Evolutionary conservation across 257 asterid species (phyloP).

Genomic region (Voacanga thouarsii): DNA sequence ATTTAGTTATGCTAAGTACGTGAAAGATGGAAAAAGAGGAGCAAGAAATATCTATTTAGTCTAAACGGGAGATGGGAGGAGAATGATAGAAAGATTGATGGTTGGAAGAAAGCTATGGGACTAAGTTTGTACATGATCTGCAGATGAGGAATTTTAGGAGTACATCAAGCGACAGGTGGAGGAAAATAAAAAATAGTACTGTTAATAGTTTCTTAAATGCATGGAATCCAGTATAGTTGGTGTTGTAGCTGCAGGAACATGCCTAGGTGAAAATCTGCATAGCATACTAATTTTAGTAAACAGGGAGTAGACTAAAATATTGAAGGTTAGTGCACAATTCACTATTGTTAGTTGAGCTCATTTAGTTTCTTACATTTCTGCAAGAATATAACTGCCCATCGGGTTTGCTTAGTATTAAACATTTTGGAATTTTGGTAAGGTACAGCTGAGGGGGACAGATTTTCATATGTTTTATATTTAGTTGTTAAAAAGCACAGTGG

Average conservation of each 20-base stretch:
- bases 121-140: background rate
- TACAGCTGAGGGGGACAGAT: background rate
- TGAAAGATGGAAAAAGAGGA: no score
- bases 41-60: no score
- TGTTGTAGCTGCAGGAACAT: background rate
- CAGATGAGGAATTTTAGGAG: background rate
- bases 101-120: no score
- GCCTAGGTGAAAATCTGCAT: background rate
- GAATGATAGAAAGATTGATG: background rate
- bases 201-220: background rate
- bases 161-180: no score
- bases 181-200: background rate
- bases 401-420: background rate
- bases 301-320: background rate
- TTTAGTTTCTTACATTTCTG: background rate
- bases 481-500: background rate
- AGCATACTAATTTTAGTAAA: background rate
- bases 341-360: background rate
- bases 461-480: background rate
- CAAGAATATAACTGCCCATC: background rate
- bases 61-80: background rate
- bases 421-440: no score
- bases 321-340: background rate
- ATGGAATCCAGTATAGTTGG: background rate
- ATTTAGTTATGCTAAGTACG: background rate